These are phyloP conservation scores for Penicillium lividum DNA, from an alignment of 495 filamentous ascomycete species.

Conservation along the genomic window DNA sequence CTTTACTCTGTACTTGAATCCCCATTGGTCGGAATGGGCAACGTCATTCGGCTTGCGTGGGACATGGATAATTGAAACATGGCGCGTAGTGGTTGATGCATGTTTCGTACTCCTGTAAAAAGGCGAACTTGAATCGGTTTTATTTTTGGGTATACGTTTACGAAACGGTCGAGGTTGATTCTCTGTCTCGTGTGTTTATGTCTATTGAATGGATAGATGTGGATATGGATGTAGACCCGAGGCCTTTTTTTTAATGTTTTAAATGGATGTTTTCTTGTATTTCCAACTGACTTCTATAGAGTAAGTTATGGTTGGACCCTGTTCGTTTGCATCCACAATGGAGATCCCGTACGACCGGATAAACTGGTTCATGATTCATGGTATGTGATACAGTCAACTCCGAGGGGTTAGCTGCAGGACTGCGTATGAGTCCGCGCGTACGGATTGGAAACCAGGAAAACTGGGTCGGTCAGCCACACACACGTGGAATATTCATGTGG, in stretches of 20 bases:
- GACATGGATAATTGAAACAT: not conserved
- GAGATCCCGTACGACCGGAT: not conserved
- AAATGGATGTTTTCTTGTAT: no score
- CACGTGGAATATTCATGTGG: slow-evolving; percentile 16
- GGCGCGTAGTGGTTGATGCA: not conserved
- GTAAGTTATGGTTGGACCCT: not conserved
- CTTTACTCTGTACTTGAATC: not conserved
- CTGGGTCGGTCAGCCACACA: slow-evolving; percentile 7
- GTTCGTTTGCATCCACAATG: not conserved
- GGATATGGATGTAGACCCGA: no score
- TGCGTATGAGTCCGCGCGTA: slow-evolving; percentile 4
- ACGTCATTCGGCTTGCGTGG: slow-evolving; percentile 7
- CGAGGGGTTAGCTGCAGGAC: not conserved
- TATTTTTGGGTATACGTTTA: not conserved
- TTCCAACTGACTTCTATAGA: not conserved
- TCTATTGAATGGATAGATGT: no score
- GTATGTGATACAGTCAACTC: not conserved
- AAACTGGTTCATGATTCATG: not conserved
- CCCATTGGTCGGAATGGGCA: not conserved
- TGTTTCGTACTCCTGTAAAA: no score
- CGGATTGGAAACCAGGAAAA: not conserved
- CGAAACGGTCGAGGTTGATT: no score
- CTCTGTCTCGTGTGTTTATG: no score
- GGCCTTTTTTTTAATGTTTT: no score
- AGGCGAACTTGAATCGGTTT: not conserved